These are phyloP conservation scores for Trichoderma koningiopsis DNA, from an alignment of 2,329 filamentous ascomycete genomes.

Conservation along the genomic window DNA sequence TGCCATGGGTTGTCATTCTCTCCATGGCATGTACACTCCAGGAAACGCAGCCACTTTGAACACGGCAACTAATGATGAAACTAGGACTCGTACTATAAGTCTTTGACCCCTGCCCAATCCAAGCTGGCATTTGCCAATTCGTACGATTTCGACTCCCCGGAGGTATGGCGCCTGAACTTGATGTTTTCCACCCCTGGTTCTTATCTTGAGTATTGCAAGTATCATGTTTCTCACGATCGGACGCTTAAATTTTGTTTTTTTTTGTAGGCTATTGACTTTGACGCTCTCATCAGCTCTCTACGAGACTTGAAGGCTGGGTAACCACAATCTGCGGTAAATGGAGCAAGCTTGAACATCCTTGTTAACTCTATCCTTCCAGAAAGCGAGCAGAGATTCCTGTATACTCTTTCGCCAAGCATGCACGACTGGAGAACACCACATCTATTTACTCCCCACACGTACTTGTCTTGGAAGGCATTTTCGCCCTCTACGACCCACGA, in stretches of 20 bases:
- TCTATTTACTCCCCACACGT: conserved; percentile 96
- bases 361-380: conserved; percentile 46
- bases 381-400: conserved; percentile 88
- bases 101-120: conserved; percentile 76
- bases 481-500: conserved; percentile 86
- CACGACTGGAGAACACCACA: conserved; percentile 75
- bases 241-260: not conserved
- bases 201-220: not conserved
- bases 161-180: conserved; percentile 47
- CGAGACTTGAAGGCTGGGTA: conserved; percentile 90
- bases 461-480: conserved; percentile 91
- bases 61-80: conserved; percentile 30
- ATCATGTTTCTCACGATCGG: not conserved
- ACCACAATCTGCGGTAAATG: conserved; percentile 29
- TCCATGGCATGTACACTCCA: conserved; percentile 71
- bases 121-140: conserved; percentile 83
- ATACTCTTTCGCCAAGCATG: conserved; percentile 93
- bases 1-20: conserved; percentile 97
- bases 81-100: conserved; percentile 98
- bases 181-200: not conserved
- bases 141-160: conserved; percentile 93
- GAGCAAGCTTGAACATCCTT: conserved; percentile 18
- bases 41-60: conserved; percentile 20
- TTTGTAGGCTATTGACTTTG: conserved; percentile 81
- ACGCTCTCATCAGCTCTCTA: conserved; percentile 77